phyloP scores from a whole-genome alignment of 75 land plant genomes.

The Isoetes taiwanensis region DNA sequence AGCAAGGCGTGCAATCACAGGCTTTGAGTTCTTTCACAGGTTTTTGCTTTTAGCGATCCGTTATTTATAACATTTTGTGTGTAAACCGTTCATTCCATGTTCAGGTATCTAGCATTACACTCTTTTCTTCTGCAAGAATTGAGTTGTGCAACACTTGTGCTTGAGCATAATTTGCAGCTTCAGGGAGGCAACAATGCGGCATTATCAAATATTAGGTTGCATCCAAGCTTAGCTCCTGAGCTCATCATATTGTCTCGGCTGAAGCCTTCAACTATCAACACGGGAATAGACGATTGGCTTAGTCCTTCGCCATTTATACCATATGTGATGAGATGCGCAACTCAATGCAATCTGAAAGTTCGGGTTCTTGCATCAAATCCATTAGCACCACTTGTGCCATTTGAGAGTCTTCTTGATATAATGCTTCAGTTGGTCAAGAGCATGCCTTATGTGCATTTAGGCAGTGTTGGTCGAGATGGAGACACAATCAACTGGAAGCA shows the following conservation, averaged over 20 bases:
- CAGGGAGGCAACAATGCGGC: constrained; percentile 19
- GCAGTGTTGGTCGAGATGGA: background rate
- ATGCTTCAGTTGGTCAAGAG: constrained; percentile 37
- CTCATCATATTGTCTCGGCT: constrained; percentile 89
- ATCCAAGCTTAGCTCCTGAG: constrained; percentile 91
- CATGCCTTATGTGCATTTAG: constrained; percentile 26
- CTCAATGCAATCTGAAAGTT: constrained; percentile 62
- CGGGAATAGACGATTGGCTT: constrained; percentile 52
- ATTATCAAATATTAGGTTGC: constrained; percentile 60
- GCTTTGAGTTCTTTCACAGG: constrained; percentile 98
- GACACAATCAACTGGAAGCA: background rate
- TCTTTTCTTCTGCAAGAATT: constrained; percentile 69
- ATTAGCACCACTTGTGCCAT: constrained; percentile 63
- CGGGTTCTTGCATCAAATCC: constrained; percentile 95
- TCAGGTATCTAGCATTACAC: constrained; percentile 83
- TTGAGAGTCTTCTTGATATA: constrained; percentile 48
- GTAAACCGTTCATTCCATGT: background rate
- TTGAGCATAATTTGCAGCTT: constrained; percentile 26
- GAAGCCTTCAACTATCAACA: constrained; percentile 65
- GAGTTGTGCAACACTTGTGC: constrained; percentile 51
- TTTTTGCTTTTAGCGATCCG: constrained; percentile 9
- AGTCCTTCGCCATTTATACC: constrained; percentile 77
- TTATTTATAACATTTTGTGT: background rate
- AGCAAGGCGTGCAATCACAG: constrained; percentile 78
- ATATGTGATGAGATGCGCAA: constrained; percentile 65